Percentiles rank a stretch among this genome's conserved stretches.
phyloP scores from a whole-genome alignment of 2,329 filamentous ascomycete genomes.

The Aspergillus ochraceus region DNA sequence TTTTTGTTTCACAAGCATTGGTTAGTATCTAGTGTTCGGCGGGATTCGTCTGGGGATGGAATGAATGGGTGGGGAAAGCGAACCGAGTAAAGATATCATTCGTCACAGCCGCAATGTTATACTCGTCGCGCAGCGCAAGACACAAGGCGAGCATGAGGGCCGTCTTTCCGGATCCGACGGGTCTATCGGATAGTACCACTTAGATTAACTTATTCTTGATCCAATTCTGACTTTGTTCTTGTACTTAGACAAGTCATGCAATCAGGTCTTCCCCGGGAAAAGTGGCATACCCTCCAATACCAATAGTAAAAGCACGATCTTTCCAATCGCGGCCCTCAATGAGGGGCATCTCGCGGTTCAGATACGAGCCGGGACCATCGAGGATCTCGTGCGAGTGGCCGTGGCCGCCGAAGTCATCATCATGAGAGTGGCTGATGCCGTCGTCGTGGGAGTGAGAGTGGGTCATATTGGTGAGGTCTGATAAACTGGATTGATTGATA shows the following conservation, averaged over 20 bases:
- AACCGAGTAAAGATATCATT: constrained; percentile 95
- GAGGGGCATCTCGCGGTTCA: constrained; percentile 90
- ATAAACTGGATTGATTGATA: background rate
- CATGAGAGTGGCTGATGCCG: constrained; percentile 50
- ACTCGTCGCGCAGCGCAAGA: constrained; percentile 73
- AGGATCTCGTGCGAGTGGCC: constrained; percentile 96
- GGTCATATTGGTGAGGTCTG: constrained; percentile 21
- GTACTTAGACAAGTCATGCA: too few species aligned
- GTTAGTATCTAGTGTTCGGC: background rate
- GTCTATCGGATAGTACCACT: constrained; percentile 53
- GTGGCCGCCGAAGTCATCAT: constrained; percentile 63
- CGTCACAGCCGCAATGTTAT: constrained; percentile 91
- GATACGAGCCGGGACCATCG: constrained; percentile 85
- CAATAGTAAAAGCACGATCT: constrained; percentile 89
- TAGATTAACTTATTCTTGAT: too few species aligned
- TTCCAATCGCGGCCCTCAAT: constrained; percentile 84
- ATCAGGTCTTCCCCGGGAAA: background rate
- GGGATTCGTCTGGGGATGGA: background rate
- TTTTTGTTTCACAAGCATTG: constrained; percentile 8
- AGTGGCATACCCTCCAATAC: constrained; percentile 80
- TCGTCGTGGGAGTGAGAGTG: constrained; percentile 44
- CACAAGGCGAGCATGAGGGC: constrained; percentile 95
- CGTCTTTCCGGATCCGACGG: constrained; percentile 95
- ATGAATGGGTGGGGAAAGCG: constrained; percentile 5
- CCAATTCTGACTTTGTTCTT: too few species aligned